Conservation (phyloP, 768 basidiomycete species). For the Rhodosporidiobolus sp. region DNA sequence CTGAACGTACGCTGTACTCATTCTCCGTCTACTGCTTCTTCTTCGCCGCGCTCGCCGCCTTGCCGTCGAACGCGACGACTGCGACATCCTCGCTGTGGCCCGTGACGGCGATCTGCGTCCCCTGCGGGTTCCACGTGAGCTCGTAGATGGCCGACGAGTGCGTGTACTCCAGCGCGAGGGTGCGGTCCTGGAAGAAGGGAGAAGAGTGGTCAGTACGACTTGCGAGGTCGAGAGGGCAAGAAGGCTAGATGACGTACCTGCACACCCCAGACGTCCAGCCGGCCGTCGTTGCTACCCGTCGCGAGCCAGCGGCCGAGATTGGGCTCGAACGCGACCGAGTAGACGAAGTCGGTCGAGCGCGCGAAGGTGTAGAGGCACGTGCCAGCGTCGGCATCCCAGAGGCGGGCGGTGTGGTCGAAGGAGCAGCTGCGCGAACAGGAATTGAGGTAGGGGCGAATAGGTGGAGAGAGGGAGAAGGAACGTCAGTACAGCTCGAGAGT, state of each 20-base stretch:
- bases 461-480: too few species aligned
- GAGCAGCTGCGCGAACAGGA: conserved; percentile 62
- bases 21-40: too few species aligned
- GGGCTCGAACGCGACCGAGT: conserved; percentile 71
- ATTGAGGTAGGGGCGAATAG: too few species aligned
- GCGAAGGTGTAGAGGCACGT: conserved; percentile 67
- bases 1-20: too few species aligned
- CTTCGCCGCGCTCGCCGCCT: neutral
- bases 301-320: conserved; percentile 63
- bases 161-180: conserved; percentile 41
- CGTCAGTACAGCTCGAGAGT: neutral
- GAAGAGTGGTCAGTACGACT: neutral
- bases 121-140: conserved; percentile 40
- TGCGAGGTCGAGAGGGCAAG: neutral
- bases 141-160: conserved; percentile 40
- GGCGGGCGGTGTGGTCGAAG: conserved; percentile 71
- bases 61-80: conserved; percentile 24
- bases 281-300: conserved; percentile 75
- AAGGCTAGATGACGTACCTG: conserved; percentile 58
- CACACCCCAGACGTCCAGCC: conserved; percentile 67
- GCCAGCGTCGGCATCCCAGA: conserved; percentile 80
- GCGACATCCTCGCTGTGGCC: conserved; percentile 34
- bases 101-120: conserved; percentile 40
- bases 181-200: conserved; percentile 13
- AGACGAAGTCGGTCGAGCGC: conserved; percentile 70